phyloP scores from a whole-genome alignment of 2,329 filamentous ascomycete species.

The Curvularia sp. region DNA sequence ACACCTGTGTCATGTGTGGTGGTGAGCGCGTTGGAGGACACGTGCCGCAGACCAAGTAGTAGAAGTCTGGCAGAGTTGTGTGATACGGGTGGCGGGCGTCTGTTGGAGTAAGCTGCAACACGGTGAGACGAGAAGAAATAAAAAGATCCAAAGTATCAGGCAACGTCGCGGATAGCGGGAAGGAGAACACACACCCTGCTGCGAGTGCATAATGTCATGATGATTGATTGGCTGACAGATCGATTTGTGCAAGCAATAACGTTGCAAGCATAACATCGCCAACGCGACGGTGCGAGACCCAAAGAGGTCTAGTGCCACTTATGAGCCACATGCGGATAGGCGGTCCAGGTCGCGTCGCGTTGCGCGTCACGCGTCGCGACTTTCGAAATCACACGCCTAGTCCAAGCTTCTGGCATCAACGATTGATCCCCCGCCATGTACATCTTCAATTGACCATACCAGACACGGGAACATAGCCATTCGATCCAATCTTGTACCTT shows the following conservation, averaged over 20 bases:
- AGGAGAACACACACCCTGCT: not conserved
- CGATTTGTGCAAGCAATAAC: not conserved
- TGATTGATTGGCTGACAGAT: too few relatives aligned
- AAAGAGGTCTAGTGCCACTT: constrained; percentile 14
- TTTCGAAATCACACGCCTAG: constrained; percentile 14
- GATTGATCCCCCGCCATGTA: constrained; percentile 21
- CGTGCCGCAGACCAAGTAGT: not conserved
- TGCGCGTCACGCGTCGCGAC: constrained; percentile 16
- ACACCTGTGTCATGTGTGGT: constrained; percentile 10
- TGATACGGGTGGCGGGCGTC: not conserved
- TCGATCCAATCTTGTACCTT: not conserved
- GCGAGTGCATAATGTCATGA: not conserved
- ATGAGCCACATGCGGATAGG: constrained; percentile 21
- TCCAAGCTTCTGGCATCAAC: constrained; percentile 15
- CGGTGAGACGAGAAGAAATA: not conserved
- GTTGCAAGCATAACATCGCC: not conserved
- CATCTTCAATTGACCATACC: constrained; percentile 18
- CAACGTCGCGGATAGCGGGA: not conserved
- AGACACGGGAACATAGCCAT: not conserved
- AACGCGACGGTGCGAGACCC: not conserved
- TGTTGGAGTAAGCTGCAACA: not conserved
- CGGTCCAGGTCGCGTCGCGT: constrained; percentile 14
- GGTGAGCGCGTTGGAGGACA: not conserved
- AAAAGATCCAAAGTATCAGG: not conserved
- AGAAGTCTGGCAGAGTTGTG: not conserved